Evolutionary conservation across 139 green algal genomes (phyloP), one percentile per base, ranked within the genome.

Genomic region (Chlorella vulgaris): DNA sequence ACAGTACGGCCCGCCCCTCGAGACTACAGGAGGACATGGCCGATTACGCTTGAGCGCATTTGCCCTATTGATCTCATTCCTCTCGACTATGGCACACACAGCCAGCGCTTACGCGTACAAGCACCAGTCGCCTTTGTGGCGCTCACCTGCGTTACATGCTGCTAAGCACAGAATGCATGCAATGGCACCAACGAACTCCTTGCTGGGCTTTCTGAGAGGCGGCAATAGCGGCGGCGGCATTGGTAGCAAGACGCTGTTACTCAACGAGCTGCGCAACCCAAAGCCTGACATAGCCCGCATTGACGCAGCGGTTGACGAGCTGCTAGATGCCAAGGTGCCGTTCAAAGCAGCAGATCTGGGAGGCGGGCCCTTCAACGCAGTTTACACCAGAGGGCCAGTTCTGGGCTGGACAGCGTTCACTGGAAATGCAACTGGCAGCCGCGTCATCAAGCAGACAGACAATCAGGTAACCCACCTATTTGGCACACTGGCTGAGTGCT

Each of bases 401-500:
- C 73, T 79, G 35, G n/a, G n/a, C n/a, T 79, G 73, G 73, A 35
- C 62, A 24, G 22, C n/a, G 24, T 67, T 29, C 22, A 5, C 42
- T 5, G 13, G 42, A 35, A 21, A 15, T 31, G 55, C 55, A 65
- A n/a, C n/a, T n/a, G 55, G 73, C 35, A 60, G 73, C 35, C 58
- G 73, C 10, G 13, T 79, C 8, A 26, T 35, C 28, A 3, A 13
- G 2, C 36, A 33, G 1, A 21, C 38, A 29, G 73, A 60, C 31
- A 79, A 79, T 35, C 53, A 69, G 73, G 71, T 62, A 22, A 4
- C n/a, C n/a, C n/a, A n/a, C n/a, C n/a, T n/a, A n/a, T n/a, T n/a
- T n/a, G n/a, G n/a, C n/a, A n/a, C n/a, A n/a, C n/a, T n/a, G n/a
- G n/a, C n/a, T n/a, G n/a, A n/a, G n/a, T n/a, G n/a, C n/a, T n/a